Evolutionary conservation across 176 grass and related monocot species (phyloP).

Genomic region (Oryza nivara): DNA sequence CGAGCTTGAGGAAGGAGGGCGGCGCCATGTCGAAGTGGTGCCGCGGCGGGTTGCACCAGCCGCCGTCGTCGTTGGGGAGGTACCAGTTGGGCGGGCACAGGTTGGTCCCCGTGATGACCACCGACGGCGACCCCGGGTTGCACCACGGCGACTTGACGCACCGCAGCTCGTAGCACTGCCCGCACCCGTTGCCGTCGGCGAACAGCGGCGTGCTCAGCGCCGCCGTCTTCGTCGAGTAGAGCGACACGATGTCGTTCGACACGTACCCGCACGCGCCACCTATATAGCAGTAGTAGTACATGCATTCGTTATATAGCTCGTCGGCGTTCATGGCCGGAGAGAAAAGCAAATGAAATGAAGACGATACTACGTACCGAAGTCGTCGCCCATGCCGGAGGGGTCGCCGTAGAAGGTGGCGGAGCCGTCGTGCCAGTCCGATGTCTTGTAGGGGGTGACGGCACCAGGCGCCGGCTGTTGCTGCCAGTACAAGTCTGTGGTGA

Average conservation of each 20-base stretch:
- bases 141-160: constrained; percentile 51
- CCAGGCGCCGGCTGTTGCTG: neutral
- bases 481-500: neutral
- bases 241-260: constrained; percentile 31
- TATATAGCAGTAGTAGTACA: neutral
- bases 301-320: too few relatives aligned
- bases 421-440: constrained; percentile 32
- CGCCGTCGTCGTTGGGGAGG: constrained; percentile 50
- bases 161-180: constrained; percentile 70
- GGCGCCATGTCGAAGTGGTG: constrained; percentile 81
- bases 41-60: constrained; percentile 88
- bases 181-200: constrained; percentile 40
- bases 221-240: constrained; percentile 61
- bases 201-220: constrained; percentile 89
- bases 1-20: constrained; percentile 56
- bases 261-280: constrained; percentile 52
- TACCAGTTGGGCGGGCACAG: constrained; percentile 76
- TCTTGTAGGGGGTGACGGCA: neutral
- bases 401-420: constrained; percentile 84
- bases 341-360: neutral
- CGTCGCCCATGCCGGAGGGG: constrained; percentile 31
- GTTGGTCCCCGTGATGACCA: constrained; percentile 71
- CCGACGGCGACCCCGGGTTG: constrained; percentile 37
- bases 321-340: too few relatives aligned
- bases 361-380: constrained; percentile 49